These are phyloP conservation scores for Rhodocollybia butyracea DNA, from an alignment of 768 basidiomycete genomes.

Conservation along the genomic window DNA sequence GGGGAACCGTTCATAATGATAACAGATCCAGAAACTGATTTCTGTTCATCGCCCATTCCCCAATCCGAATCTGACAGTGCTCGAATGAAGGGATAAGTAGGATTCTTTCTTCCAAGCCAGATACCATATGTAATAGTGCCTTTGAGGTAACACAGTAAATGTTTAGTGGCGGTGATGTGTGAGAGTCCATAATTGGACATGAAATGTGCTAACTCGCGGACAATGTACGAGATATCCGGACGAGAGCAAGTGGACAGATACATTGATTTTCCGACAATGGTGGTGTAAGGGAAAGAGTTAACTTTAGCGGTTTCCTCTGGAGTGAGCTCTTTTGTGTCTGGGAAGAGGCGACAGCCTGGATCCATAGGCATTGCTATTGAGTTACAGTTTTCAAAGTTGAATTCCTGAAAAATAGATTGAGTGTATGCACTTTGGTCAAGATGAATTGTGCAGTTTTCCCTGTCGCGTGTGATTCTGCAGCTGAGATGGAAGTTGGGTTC, in stretches of 20 bases:
- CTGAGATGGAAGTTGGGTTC: background rate
- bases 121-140: slow-evolving; percentile 7
- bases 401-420: background rate
- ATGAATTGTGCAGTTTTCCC: background rate
- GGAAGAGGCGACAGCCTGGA: background rate
- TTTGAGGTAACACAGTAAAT: slow-evolving; percentile 11
- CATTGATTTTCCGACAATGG: no score
- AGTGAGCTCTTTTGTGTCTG: slow-evolving; percentile 1
- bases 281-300: no score
- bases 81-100: slow-evolving; percentile 1
- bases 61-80: slow-evolving; percentile 15
- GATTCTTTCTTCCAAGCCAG: background rate
- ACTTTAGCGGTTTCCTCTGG: no score
- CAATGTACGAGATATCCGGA: no score
- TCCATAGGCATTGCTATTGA: slow-evolving; percentile 9
- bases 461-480: background rate
- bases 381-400: background rate
- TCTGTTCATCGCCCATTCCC: slow-evolving; percentile 12
- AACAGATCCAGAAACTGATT: slow-evolving; percentile 28
- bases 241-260: no score
- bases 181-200: no score
- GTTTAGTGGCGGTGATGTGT: background rate
- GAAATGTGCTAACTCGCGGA: no score
- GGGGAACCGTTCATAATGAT: no score
- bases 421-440: background rate